phyloP scores from a whole-genome alignment of 768 basidiomycete genomes.

The Termitomyces sp. region DNA sequence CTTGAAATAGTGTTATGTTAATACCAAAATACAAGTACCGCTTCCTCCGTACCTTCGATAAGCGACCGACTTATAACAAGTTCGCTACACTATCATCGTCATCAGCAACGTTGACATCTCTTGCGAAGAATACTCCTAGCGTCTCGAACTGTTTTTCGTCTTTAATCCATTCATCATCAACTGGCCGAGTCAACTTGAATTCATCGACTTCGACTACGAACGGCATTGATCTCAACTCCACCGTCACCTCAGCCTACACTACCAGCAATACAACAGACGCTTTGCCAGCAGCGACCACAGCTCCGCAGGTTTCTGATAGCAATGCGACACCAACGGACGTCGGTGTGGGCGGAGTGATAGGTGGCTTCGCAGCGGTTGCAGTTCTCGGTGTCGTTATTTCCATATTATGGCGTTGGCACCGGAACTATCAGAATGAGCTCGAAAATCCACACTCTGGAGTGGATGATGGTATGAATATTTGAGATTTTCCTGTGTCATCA shows the following conservation, averaged over 20 bases:
- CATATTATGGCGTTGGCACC: background rate
- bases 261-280: background rate
- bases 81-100: background rate
- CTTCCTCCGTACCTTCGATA: background rate
- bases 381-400: background rate
- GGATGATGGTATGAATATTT: background rate
- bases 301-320: background rate
- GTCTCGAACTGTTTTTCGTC: background rate
- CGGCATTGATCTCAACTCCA: background rate
- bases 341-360: constrained; percentile 1
- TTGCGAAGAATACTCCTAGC: background rate
- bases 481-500: no score
- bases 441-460: background rate
- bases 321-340: background rate
- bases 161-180: no score
- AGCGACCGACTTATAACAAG: background rate
- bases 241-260: background rate
- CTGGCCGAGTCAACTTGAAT: no score
- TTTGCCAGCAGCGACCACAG: background rate
- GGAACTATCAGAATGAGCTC: background rate
- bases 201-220: no score
- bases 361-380: background rate
- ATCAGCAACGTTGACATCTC: background rate
- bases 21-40: background rate
- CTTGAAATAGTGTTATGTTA: background rate